Conservation (phyloP, 306 rosid species). For the Carpinus viminea region DNA sequence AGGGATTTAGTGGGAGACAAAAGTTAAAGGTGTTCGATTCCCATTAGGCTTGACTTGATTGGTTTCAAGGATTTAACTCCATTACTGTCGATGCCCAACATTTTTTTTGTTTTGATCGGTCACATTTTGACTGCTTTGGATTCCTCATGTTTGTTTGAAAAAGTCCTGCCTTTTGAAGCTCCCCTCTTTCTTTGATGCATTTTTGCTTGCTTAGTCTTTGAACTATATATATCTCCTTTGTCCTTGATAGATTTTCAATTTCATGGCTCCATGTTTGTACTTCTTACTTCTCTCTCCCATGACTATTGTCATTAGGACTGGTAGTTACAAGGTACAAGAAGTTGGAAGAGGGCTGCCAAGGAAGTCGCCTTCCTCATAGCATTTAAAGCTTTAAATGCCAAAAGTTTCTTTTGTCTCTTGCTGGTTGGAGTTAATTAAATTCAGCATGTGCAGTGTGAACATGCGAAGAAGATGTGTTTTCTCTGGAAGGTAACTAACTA, state of each 20-base stretch:
- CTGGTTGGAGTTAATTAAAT: not conserved
- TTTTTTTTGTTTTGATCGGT: not conserved
- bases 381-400: slow-evolving; percentile 26
- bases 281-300: not conserved
- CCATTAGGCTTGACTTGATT: not conserved
- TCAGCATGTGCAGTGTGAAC: not conserved
- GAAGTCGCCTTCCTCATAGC: not conserved
- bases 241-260: not conserved
- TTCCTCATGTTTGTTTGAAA: not conserved
- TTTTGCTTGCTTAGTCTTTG: not conserved
- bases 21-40: too few species aligned
- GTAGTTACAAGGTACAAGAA: not conserved
- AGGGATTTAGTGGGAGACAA: not conserved
- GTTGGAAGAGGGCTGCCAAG: slow-evolving; percentile 16
- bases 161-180: not conserved
- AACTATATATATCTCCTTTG: not conserved
- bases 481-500: too few species aligned
- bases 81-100: not conserved
- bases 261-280: not conserved
- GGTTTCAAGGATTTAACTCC: not conserved
- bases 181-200: not conserved
- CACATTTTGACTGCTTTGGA: not conserved
- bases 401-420: slow-evolving; percentile 32
- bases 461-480: not conserved
- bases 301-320: not conserved